Evolutionary conservation across 2,329 filamentous ascomycete species (phyloP).

Genomic region (Cercospora brassicicola): DNA sequence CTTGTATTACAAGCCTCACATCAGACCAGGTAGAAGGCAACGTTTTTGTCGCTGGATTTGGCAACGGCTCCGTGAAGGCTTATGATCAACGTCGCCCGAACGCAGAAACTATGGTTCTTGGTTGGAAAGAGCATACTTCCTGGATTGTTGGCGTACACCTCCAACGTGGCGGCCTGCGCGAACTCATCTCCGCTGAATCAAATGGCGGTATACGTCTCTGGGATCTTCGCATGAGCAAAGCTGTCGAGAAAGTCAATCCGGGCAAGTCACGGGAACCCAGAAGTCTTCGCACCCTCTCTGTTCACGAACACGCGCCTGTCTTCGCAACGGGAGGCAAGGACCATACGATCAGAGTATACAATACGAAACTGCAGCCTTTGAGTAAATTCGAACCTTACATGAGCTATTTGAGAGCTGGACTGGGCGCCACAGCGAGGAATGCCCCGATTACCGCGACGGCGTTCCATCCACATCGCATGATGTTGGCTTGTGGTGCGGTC

Average conservation of each 20-base stretch:
- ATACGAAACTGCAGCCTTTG: conserved; percentile 66
- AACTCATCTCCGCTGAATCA: conserved; percentile 84
- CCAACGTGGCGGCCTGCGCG: conserved; percentile 89
- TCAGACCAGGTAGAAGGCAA: conserved; percentile 98
- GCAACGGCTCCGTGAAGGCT: conserved; percentile 88
- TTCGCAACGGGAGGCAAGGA: conserved; percentile 91
- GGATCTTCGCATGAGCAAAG: conserved; percentile 75
- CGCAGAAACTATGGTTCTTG: conserved; percentile 88
- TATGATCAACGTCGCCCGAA: conserved; percentile 88
- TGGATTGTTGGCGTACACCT: conserved; percentile 97
- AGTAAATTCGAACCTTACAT: conserved; percentile 87
- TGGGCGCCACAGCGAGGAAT: conserved; percentile 46
- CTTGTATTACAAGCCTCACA: conserved; percentile 91
- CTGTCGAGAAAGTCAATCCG: conserved; percentile 30
- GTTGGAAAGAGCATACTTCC: conserved; percentile 93
- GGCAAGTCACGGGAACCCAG: conserved; percentile 52
- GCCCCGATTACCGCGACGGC: conserved; percentile 83
- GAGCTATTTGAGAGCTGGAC: conserved; percentile 48
- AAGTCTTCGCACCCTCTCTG: conserved; percentile 69
- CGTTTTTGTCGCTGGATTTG: conserved; percentile 93
- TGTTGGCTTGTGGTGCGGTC: conserved; percentile 81
- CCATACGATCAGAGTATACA: conserved; percentile 89
- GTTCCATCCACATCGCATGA: conserved; percentile 92
- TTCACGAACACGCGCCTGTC: conserved; percentile 94
- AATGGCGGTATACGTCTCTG: conserved; percentile 94